Percentiles rank a stretch among this genome's conserved stretches.
phyloP scores from a whole-genome alignment of 768 basidiomycete species.

The Dioszegia crocea region DNA sequence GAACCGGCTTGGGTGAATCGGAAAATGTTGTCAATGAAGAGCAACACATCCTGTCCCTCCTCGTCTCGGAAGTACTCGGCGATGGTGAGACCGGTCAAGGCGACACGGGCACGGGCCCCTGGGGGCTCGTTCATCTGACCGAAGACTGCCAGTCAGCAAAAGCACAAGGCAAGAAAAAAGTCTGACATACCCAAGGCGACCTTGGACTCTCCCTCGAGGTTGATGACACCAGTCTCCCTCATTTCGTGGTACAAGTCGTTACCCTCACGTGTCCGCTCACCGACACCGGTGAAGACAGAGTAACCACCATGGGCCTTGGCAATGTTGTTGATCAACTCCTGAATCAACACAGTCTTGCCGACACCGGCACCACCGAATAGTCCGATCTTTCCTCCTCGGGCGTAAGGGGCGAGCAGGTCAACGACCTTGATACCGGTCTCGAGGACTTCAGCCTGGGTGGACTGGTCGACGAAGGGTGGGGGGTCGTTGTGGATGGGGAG shows the following conservation, averaged over 20 bases:
- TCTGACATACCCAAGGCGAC: conserved; percentile 65
- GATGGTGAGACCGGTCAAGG: conserved; percentile 96
- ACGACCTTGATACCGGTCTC: conserved; percentile 99
- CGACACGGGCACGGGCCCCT: conserved; percentile 99
- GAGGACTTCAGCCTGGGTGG: conserved; percentile 95
- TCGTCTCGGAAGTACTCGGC: conserved; percentile 99
- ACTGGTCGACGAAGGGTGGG: conserved; percentile 95
- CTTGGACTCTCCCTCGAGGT: conserved; percentile 99
- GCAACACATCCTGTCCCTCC: conserved; percentile 99
- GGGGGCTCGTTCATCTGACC: conserved; percentile 99
- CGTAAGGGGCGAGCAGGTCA: conserved; percentile 97
- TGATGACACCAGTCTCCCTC: conserved; percentile 99
- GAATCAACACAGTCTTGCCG: conserved; percentile 99
- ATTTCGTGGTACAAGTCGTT: conserved; percentile 71
- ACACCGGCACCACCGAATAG: conserved; percentile 99
- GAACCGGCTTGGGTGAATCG: conserved; percentile 99
- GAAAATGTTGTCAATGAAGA: conserved; percentile 99
- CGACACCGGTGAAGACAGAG: conserved; percentile 99
- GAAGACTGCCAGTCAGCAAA: conserved; percentile 60
- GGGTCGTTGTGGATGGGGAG: conserved; percentile 95
- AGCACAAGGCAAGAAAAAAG: background rate
- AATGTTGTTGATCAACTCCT: conserved; percentile 99
- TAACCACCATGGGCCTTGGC: conserved; percentile 99
- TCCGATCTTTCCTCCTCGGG: conserved; percentile 99
- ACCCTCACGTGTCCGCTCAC: conserved; percentile 99